These are phyloP conservation scores for Diddensiella transvaalensis DNA, from an alignment of 805 yeast genomes.

Conservation along the genomic window DNA sequence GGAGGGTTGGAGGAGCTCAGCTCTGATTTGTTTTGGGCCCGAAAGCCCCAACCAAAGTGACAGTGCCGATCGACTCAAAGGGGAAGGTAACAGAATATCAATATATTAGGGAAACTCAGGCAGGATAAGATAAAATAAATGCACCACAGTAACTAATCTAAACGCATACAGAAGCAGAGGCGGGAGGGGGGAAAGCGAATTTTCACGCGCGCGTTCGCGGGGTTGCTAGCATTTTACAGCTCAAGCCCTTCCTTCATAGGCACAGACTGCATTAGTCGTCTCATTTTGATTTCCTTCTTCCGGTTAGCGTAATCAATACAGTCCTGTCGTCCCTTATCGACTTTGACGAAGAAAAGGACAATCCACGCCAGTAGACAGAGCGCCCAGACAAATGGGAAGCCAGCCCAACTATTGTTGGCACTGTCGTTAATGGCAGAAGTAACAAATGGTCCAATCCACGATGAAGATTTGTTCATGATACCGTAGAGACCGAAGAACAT, in stretches of 20 bases:
- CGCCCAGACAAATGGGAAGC: slow-evolving; percentile 18
- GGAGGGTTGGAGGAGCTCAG: no score
- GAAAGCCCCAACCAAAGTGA: no score
- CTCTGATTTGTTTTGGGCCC: no score
- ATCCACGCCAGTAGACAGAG: slow-evolving; percentile 18
- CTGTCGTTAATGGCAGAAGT: slow-evolving; percentile 19
- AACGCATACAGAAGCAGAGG: no score
- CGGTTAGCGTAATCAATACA: slow-evolving; percentile 9
- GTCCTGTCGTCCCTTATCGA: slow-evolving; percentile 13
- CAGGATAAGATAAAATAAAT: no score
- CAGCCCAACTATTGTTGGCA: slow-evolving; percentile 15
- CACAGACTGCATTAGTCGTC: background rate
- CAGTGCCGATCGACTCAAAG: no score
- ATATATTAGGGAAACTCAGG: no score
- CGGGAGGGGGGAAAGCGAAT: no score
- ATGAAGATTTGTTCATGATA: slow-evolving; percentile 16
- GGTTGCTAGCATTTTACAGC: no score
- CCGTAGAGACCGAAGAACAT: slow-evolving; percentile 19
- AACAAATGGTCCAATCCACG: slow-evolving; percentile 20
- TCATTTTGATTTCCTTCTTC: slow-evolving; percentile 8
- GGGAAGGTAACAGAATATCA: no score
- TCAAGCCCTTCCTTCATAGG: background rate
- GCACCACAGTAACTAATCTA: no score
- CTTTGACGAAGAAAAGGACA: slow-evolving; percentile 14
- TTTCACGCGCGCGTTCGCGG: no score